Evolutionary conservation across 1,139 yeast genomes (phyloP), one percentile per base, ranked within the genome.

Genomic region (Debaryomyces sp.): DNA sequence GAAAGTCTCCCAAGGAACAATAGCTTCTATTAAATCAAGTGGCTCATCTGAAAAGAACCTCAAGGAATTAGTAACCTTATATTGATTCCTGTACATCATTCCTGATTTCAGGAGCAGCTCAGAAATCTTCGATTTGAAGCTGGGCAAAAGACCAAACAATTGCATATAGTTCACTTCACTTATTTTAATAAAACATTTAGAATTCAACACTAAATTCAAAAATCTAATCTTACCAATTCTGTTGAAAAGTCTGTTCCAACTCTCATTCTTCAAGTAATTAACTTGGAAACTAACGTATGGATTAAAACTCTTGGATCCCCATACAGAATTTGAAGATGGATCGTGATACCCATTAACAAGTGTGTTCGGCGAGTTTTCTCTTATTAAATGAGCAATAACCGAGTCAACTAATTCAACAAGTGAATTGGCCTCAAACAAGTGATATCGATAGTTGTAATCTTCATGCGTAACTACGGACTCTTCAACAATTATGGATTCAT

Each of bases 171-270:
- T 50, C 0, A 58, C 66, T 29, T 47, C 54, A 1, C 22, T 41
- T 9, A 48, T 43, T 15, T 38, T 36, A 10, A 60, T 40, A 45
- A 56, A 67, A 8, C 76, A 72, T 30, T 59, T 60, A 29, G 61
- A 56, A 24, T 63, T 61, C 10, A 71, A 44, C 1, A 81, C 21
- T 43, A 80, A 46, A 4, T 64, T 51, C 5, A 70, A 35, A 54
- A 78, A 78, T 1, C 44, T 47, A 1, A 48, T 48, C 10, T 50
- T 49, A 0, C 83, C 82, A 0, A 78, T 51, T 1, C 62, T 43
- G 1, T 48, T 45, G 48, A 61, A 72, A 0, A 79, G 49, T 6
- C 59, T 52, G 18, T 67, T 65, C 76, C 83, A 78, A n/a, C 58
- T 50, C 5, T 64, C 55, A 2, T 65, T 55, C 48, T 77, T 77